A percentile compares a stretch with the other conserved stretches of the same genome.
These are phyloP conservation scores for Mucor velutinosus DNA, from an alignment of 371 early-diverging fungal genomes.

Conservation along the genomic window DNA sequence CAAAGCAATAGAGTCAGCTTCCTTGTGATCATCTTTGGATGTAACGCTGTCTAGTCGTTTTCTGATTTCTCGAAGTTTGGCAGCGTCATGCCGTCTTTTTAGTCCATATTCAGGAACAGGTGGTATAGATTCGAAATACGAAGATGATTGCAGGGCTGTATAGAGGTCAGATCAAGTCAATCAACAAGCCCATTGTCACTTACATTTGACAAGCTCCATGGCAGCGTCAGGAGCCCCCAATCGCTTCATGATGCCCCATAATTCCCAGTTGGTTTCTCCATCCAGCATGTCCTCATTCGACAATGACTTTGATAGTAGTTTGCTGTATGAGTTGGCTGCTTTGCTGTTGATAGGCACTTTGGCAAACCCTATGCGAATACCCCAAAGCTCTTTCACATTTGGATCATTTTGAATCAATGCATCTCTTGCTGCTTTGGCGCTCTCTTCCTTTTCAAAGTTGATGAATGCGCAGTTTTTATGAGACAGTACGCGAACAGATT, in stretches of 20 bases:
- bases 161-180: neutral
- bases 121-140: constrained; percentile 71
- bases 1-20: constrained; percentile 65
- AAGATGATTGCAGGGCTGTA: constrained; percentile 16
- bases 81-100: constrained; percentile 74
- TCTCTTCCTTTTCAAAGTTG: constrained; percentile 86
- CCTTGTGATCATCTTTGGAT: constrained; percentile 48
- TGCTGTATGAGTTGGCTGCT: neutral
- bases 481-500: constrained; percentile 94
- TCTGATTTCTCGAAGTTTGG: constrained; percentile 83
- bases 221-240: constrained; percentile 28
- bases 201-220: constrained; percentile 15
- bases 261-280: constrained; percentile 1
- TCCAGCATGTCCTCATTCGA: constrained; percentile 14
- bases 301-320: neutral
- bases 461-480: constrained; percentile 98
- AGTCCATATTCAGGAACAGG: constrained; percentile 71
- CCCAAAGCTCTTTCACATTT: constrained; percentile 71
- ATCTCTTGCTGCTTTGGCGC: constrained; percentile 85
- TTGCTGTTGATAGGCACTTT: constrained; percentile 63
- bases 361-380: constrained; percentile 89
- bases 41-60: constrained; percentile 73
- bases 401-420: constrained; percentile 85
- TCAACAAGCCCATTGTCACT: neutral
- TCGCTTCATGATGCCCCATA: constrained; percentile 34